Base-by-base conservation (phyloP, 257 asterid species). In the Solanum paucissectum region DNA sequence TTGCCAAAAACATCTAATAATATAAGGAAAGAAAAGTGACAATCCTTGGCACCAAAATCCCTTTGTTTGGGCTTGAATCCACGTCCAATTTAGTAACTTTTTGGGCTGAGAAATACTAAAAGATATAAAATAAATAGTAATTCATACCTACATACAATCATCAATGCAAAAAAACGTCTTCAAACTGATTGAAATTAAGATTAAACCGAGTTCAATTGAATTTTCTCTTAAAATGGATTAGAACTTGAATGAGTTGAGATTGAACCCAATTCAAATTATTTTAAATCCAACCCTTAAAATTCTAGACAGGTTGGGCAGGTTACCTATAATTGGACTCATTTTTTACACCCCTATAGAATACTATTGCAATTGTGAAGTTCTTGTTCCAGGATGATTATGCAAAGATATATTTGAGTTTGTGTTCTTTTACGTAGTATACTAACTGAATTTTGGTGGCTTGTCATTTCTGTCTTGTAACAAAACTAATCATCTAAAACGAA, bases 301-400 rank as follows among this genome's bases (percentile, higher is more conserved):
- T 14, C 21, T 49, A 0, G 1, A 52, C 10, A 4, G 62, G 0
- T 52, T 18, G n/a, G 2, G 1, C 2, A 52, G 0, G 62, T 5
- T 49, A 49, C 60, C 7, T 46, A 46, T 49, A 49, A 49, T 14
- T 49, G 21, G 60, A 0, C 60, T 49, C 4, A 49, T 14, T 49
- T 49, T 49, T 5, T 0, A 14, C 8, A 2, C 3, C 60, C 21
- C 21, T 14, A 49, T 5, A 49, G 60, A 5, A 49, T 14, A 49
- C 60, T 49, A 49, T 14, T 14, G 58, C 58, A 14, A 49, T 49
- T 49, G 58, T 49, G 21, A 49, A 49, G 58, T 49, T 49, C 21
- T 49, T 49, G 21, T 49, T 49, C 60, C 60, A 2, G 60, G 9
- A 2, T 52, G 60, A 1, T 49, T 49, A 13, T 49, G 58, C 21